Base-by-base conservation (phyloP, 176 grass and related monocot species). In the Carex cristatella region DNA sequence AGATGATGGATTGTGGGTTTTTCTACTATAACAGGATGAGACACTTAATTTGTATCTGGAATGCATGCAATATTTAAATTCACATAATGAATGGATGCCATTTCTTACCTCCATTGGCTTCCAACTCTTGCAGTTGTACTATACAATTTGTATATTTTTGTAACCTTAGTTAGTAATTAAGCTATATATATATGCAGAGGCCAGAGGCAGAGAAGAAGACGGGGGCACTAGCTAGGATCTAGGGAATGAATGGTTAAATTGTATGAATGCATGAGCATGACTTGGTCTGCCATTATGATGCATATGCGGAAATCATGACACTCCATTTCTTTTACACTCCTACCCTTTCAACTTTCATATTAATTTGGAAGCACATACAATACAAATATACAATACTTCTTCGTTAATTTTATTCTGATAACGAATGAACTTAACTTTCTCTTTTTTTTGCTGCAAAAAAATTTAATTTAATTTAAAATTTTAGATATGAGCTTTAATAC, bases 221-320 rank as follows among this genome's bases (percentile, higher is more conserved):
- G 74, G 53, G 72, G 30, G 28, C 28, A 55, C 13, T 13, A 55
- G 40, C 4, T 0, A 44, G 23, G 23, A 23, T 23, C 0, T 44
- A 44, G 4, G 72, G 48, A 23, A 23, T 23, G 46, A 76, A 76
- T 55, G 72, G 72, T 55, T 32, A 4, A 53, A 76, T 55, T 76
- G 27, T 76, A 76, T 49, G 23, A 53, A 76, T 76, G 72, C 72
- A 79, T 61, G 12, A 49, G 72, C 72, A 79, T 61, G 12, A 49
- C 79, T 49, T 82, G 59, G 60, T 63, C 60, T 82, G 79, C 38
- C 79, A 82, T 65, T 82, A 82, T 64, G 79, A 58, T 28, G 16
- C 37, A 82, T 65, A 65, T 82, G 79, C 2, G 5, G 18, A 10
- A 61, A 82, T 65, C 79, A 82, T 82, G 74, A 79, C 74, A 55